phyloP scores from a whole-genome alignment of 306 rosid species.

The Vachellia collinsii region DNA sequence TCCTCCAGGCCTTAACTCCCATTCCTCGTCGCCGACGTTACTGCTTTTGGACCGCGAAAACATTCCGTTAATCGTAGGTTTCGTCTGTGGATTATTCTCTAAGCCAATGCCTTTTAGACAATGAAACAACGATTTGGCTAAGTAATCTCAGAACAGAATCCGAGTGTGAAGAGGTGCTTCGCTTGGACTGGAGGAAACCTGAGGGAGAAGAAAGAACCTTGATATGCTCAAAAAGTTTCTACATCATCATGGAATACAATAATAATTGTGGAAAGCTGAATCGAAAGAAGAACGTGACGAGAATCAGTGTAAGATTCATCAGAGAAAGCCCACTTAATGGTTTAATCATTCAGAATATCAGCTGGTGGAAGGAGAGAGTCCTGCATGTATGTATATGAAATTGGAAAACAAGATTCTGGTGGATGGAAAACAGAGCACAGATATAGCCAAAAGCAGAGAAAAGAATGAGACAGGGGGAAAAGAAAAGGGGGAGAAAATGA shows the following conservation, averaged over 20 bases:
- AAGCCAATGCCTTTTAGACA: neutral
- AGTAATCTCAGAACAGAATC: conserved; percentile 19
- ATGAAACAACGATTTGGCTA: conserved; percentile 7
- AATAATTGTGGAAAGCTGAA: conserved; percentile 19
- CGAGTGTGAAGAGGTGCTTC: conserved; percentile 41
- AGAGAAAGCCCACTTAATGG: neutral
- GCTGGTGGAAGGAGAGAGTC: conserved; percentile 36
- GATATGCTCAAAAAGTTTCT: conserved; percentile 40
- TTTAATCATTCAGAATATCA: neutral
- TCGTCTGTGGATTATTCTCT: neutral
- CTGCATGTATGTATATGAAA: neutral
- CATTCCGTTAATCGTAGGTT: conserved; percentile 27
- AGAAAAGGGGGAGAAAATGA: neutral
- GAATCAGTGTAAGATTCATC: conserved; percentile 18
- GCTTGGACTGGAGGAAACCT: conserved; percentile 34
- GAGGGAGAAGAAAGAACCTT: conserved; percentile 20
- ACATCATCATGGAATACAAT: neutral
- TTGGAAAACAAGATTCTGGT: neutral
- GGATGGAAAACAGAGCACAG: neutral
- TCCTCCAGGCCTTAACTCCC: conserved; percentile 87
- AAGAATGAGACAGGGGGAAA: neutral
- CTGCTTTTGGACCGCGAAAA: conserved; percentile 38
- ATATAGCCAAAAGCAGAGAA: neutral
- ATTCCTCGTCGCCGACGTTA: conserved; percentile 41
- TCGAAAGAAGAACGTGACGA: conserved; percentile 5